Evolutionary conservation across 164 flowering plant species (phyloP), one percentile per base, ranked within the genome.

Genomic region (Magnolia officinalis): DNA sequence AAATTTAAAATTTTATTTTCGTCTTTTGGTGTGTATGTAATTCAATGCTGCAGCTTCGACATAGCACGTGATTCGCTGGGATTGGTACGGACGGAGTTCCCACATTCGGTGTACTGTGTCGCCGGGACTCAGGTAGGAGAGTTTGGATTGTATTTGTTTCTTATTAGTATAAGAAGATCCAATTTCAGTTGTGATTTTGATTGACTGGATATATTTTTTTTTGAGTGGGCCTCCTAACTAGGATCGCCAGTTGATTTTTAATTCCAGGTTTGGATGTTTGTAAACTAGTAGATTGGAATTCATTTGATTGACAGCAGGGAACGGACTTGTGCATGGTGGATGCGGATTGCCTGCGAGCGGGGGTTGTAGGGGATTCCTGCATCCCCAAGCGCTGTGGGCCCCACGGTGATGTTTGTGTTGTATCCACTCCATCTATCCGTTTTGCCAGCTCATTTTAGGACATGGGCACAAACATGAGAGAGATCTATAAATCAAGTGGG

Each of bases 101-200:
- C 97, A 0, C 97, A 96, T 70, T 84, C 96, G 0, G 77, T 87
- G 51, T 94, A 87, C 78, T 88, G 91, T 23, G 92, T 91, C 23
- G 88, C 97, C 1, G 98, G 99, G 73, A 92, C 99, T 82, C 99
- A 94, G 90, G 99, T 96, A 72, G 80, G 45, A n/a, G 8, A 64
- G 10, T 64, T 21, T n/a, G 9, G 24, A 19, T 64, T 20, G 4
- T n/a, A 64, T 21, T n/a, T 64, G 24, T 64, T 37, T n/a, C 24
- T 64, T n/a, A 8, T 10, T n/a, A 21, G 24, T 64, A 8, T 64
- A 0, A 20, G 19, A 64, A 21, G 8, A 64, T 8, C 21, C 21
- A 13, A 55, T 55, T 11, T 55, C 18, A 16, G 61, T 55, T 55
- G 16, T 55, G 19, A 16, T 55, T 55, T 55, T 55, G 61, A 55